Base-by-base conservation (phyloP, 306 rosid species). In the Casuarina cunninghamiana region DNA sequence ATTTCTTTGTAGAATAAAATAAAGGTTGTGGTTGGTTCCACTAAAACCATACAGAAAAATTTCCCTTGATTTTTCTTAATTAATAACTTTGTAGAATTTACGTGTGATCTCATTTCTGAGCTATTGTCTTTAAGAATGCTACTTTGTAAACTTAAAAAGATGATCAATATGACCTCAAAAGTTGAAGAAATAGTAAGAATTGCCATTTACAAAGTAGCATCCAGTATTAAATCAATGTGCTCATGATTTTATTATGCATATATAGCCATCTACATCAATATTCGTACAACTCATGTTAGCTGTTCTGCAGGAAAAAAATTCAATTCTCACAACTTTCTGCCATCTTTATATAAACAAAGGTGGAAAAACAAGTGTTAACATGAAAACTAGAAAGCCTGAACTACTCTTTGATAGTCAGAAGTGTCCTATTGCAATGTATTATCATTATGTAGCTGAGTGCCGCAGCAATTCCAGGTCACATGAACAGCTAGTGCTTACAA, bases 381-480 rank as follows among this genome's bases (percentile, higher is more conserved):
- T 2, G 44, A 0, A 62, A 62, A 61, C 19, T n/a, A 19, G 32
- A 57, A 19, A 26, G 39, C 37, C 16, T 38, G 6, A 13, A 61
- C 32, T 32, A 11, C 43, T 42, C 2, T 11, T 43, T 38, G 65
- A 39, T 39, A 13, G 10, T 50, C 46, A 17, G 38, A 53, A 44
- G 63, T 69, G 17, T 19, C 17, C 69, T 69, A 45, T 38, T 5
- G 48, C 38, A 63, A 42, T 0, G 6, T 35, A 9, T 63, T 37
- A 58, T 46, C 35, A 71, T 19, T 26, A 37, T n/a, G n/a, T 15
- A 43, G 37, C 72, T 10, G 50, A 39, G 49, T 45, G 41, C 9
- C 9, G 57, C 49, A 68, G 38, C 17, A 21, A 77, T 49, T 78
- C 71, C 66, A 8, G 45, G 73, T 49, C n/a, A 32, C 37, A 44